phyloP scores from a whole-genome alignment of 2,329 filamentous ascomycete genomes.

The Sporothrix inflata region DNA sequence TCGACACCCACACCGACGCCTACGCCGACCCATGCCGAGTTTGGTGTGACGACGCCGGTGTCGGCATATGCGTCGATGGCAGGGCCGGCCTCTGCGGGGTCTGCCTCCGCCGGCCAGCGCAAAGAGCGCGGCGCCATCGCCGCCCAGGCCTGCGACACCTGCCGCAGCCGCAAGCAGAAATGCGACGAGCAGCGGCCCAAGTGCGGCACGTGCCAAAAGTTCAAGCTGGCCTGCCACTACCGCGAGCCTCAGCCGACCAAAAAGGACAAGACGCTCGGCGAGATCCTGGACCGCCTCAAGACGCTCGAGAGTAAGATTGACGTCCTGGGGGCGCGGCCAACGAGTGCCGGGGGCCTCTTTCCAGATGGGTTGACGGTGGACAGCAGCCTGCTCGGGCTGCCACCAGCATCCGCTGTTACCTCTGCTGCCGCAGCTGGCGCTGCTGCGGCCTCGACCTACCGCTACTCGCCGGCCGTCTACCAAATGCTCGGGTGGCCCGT shows the following conservation, averaged over 20 bases:
- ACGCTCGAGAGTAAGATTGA: slow-evolving; percentile 61
- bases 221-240: slow-evolving; percentile 63
- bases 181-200: slow-evolving; percentile 66
- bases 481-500: slow-evolving; percentile 57
- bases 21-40: slow-evolving; percentile 5
- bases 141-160: slow-evolving; percentile 62
- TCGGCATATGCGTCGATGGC: background rate
- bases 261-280: slow-evolving; percentile 65
- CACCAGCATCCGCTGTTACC: background rate
- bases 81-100: background rate
- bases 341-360: slow-evolving; percentile 30
- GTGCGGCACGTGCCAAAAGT: slow-evolving; percentile 61
- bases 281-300: slow-evolving; percentile 61
- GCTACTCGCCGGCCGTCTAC: slow-evolving; percentile 49
- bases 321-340: slow-evolving; percentile 36
- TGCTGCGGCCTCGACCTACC: slow-evolving; percentile 32
- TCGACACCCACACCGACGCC: slow-evolving; percentile 14
- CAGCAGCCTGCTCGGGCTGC: background rate
- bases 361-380: background rate
- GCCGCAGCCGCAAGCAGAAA: slow-evolving; percentile 63
- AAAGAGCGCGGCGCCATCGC: slow-evolving; percentile 54
- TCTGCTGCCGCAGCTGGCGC: background rate
- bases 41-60: background rate
- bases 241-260: slow-evolving; percentile 65
- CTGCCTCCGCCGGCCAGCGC: slow-evolving; percentile 37